These are phyloP conservation scores for Chaetomiaceae sp. DNA, from an alignment of 2,329 filamentous ascomycete species.

Conservation along the genomic window DNA sequence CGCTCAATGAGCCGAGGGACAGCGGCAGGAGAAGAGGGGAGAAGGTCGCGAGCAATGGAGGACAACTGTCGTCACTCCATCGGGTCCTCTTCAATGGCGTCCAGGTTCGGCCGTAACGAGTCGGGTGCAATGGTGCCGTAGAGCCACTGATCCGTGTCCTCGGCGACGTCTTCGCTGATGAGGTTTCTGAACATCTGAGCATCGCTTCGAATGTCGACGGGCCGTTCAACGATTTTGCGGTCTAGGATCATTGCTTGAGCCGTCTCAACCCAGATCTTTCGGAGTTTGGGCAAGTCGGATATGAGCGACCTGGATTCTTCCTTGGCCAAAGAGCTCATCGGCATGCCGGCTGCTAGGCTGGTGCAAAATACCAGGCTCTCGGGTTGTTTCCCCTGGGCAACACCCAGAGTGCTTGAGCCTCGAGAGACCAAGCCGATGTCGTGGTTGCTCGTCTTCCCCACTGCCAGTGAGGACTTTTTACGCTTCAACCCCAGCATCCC, in stretches of 20 bases:
- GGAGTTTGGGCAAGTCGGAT: slow-evolving; percentile 51
- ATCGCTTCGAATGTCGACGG: slow-evolving; percentile 59
- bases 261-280: slow-evolving; percentile 58
- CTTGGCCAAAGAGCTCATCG: slow-evolving; percentile 51
- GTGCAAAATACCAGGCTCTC: slow-evolving; percentile 51
- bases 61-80: slow-evolving; percentile 13
- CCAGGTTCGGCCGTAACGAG: slow-evolving; percentile 48
- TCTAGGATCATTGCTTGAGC: slow-evolving; percentile 59
- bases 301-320: slow-evolving; percentile 49
- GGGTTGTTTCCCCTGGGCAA: slow-evolving; percentile 27
- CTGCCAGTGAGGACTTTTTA: slow-evolving; percentile 48
- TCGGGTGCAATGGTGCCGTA: slow-evolving; percentile 52
- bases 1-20: too few relatives aligned
- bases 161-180: slow-evolving; percentile 57
- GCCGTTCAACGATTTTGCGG: slow-evolving; percentile 51
- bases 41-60: not conserved
- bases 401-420: slow-evolving; percentile 18
- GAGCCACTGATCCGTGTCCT: slow-evolving; percentile 59
- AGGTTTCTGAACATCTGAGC: slow-evolving; percentile 58
- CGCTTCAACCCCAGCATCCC: slow-evolving; percentile 50
- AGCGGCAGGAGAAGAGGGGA: not conserved
- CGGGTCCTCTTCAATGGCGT: slow-evolving; percentile 48
- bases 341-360: slow-evolving; percentile 56
- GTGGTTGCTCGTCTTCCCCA: slow-evolving; percentile 30
- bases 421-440: slow-evolving; percentile 9